phyloP scores from a whole-genome alignment of 495 filamentous ascomycete genomes.

The Hypoxylon lienhwacheense region DNA sequence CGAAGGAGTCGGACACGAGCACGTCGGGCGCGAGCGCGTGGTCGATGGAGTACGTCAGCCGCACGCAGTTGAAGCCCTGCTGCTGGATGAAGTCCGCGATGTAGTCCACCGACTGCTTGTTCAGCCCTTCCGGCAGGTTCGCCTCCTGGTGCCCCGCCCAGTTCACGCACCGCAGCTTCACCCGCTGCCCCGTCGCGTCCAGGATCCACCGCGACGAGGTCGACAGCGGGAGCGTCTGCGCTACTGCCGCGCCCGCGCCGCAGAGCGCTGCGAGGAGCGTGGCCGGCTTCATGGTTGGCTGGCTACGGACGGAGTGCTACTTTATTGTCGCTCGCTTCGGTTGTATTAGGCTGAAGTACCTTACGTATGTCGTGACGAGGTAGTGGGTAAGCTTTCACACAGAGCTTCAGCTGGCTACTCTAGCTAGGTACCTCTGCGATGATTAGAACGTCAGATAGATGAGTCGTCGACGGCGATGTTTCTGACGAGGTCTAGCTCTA shows the following conservation, averaged over 20 bases:
- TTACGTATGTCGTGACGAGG: too few relatives aligned
- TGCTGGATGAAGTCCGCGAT: constrained; percentile 47
- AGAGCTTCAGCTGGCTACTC: too few relatives aligned
- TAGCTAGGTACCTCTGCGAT: too few relatives aligned
- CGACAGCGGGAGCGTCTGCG: constrained; percentile 44
- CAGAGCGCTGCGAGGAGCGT: constrained; percentile 23
- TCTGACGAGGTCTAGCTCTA: too few relatives aligned
- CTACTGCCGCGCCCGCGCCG: too few relatives aligned
- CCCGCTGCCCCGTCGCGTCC: constrained; percentile 47
- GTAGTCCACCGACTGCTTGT: constrained; percentile 48
- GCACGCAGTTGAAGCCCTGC: constrained; percentile 57
- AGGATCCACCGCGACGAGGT: constrained; percentile 55
- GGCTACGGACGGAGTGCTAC: too few relatives aligned
- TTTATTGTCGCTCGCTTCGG: too few relatives aligned
- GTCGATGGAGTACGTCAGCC: constrained; percentile 56
- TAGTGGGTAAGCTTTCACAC: too few relatives aligned
- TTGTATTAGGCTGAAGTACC: too few relatives aligned
- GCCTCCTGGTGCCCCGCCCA: constrained; percentile 55
- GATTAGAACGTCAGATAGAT: constrained; percentile 2
- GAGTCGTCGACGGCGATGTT: too few relatives aligned
- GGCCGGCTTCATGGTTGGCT: constrained; percentile 32
- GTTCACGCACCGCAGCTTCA: constrained; percentile 57
- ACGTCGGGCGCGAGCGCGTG: constrained; percentile 48
- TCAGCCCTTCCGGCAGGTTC: constrained; percentile 54
- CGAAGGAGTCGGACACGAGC: constrained; percentile 46